These are phyloP conservation scores for Rubia yunnanensis DNA, from an alignment of 257 asterid species.

Conservation along the genomic window DNA sequence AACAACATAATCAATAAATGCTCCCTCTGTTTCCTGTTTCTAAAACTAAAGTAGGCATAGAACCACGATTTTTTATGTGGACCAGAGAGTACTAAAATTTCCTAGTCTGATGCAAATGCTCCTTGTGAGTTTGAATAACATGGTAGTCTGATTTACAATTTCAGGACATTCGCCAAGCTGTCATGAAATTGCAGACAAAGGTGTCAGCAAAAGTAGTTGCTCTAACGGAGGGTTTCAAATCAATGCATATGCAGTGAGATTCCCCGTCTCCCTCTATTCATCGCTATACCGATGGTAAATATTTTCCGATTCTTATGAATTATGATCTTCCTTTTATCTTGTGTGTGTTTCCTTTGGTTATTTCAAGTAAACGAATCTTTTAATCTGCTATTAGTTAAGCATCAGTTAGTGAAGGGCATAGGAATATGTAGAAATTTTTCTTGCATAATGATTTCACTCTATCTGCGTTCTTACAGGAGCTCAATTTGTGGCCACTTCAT, in stretches of 20 bases:
- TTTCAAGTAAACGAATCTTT: background rate
- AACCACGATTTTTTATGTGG: background rate
- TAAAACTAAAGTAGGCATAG: background rate
- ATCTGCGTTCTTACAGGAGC: conserved; percentile 43
- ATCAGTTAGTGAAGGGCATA: background rate
- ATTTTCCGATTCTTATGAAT: background rate
- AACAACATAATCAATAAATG: background rate
- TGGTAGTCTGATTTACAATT: conserved; percentile 1
- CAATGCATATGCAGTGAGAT: conserved; percentile 40
- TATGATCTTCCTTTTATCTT: background rate
- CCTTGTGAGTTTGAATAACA: background rate
- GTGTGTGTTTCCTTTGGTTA: background rate
- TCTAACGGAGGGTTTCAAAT: conserved; percentile 84
- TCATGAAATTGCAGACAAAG: conserved; percentile 52
- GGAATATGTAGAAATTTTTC: background rate
- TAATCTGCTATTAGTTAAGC: background rate
- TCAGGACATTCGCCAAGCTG: conserved; percentile 84
- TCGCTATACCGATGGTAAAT: background rate
- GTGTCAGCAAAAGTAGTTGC: conserved; percentile 76
- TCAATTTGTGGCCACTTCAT: conserved; percentile 78
- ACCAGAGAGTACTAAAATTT: background rate
- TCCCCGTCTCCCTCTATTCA: background rate
- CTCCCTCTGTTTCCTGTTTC: background rate
- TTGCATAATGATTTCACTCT: background rate
- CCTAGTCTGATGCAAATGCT: background rate